These are phyloP conservation scores for Erysimum cheiranthoides DNA, from an alignment of 345 rosid genomes.

Conservation along the genomic window DNA sequence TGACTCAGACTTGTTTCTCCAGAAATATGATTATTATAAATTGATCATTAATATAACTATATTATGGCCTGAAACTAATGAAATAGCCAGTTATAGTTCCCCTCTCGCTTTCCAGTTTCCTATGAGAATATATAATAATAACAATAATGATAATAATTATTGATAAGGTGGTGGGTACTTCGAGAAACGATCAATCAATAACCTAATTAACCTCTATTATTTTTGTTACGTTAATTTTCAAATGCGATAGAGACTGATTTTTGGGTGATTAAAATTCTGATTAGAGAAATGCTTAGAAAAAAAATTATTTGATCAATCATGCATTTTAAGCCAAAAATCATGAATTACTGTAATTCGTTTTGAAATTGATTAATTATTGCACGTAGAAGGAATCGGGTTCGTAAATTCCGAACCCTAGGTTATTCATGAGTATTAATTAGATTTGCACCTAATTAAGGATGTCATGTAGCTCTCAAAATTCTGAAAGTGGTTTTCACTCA, in stretches of 20 bases:
- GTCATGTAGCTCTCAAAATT: conserved; percentile 36
- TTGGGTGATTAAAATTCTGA: conserved; percentile 6
- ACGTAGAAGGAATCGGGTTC: background rate
- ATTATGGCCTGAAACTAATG: conserved; percentile 37
- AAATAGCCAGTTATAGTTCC: conserved; percentile 41
- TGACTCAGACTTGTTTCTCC: conserved; percentile 33
- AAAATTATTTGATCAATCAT: background rate
- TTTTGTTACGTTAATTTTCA: background rate
- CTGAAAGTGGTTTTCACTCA: conserved; percentile 32
- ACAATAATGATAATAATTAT: conserved; percentile 35
- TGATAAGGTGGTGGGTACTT: conserved; percentile 39
- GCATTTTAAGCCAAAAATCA: background rate
- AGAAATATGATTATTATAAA: conserved; percentile 14
- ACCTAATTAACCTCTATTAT: conserved; percentile 20
- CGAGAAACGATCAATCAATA: conserved; percentile 40
- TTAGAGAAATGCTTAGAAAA: background rate
- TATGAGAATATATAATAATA: conserved; percentile 31
- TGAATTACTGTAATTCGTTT: background rate
- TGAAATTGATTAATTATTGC: background rate
- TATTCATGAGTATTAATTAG: conserved; percentile 21
- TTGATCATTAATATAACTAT: conserved; percentile 13
- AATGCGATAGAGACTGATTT: background rate
- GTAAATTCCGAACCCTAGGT: conserved; percentile 18
- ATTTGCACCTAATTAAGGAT: conserved; percentile 35
- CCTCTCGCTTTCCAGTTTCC: conserved; percentile 44